phyloP scores from a whole-genome alignment of 257 asterid genomes.

The Nicotiana obtusifolia region DNA sequence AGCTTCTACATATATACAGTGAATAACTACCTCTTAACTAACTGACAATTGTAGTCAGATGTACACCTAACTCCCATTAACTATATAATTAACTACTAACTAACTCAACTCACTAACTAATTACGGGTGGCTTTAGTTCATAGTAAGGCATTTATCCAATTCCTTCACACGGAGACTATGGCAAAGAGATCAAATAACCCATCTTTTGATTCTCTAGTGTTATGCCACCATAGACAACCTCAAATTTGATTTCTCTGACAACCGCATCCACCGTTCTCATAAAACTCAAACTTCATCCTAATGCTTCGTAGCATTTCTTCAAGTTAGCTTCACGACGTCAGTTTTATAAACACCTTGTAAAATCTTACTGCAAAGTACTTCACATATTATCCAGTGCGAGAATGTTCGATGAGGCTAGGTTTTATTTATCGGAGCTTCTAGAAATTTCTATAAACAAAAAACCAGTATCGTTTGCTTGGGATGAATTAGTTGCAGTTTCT shows the following conservation, averaged over 20 bases:
- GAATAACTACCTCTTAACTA: too few species aligned
- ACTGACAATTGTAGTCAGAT: too few species aligned
- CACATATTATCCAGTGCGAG: constrained; percentile 70
- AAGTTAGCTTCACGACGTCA: constrained; percentile 48
- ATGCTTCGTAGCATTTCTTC: constrained; percentile 68
- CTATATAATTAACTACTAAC: too few species aligned
- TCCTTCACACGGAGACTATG: too few species aligned
- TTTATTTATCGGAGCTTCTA: constrained; percentile 37
- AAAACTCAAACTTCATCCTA: constrained; percentile 55
- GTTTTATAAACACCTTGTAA: constrained; percentile 50
- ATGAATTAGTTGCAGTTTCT: constrained; percentile 47
- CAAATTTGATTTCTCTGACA: constrained; percentile 56
- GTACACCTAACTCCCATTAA: too few species aligned
- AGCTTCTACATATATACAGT: too few species aligned
- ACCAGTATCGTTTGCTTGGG: constrained; percentile 30
- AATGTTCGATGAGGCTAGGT: constrained; percentile 58
- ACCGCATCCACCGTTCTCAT: constrained; percentile 52
- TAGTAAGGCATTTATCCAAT: too few species aligned
- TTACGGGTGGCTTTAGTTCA: too few species aligned
- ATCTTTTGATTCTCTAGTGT: constrained; percentile 66
- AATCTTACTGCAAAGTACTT: constrained; percentile 46
- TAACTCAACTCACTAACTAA: too few species aligned
- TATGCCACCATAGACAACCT: constrained; percentile 44
- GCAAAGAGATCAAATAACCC: constrained; percentile 35
- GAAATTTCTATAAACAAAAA: constrained; percentile 31